Evolutionary conservation across 257 asterid species (phyloP).

Genomic region (Henckelia pumila): DNA sequence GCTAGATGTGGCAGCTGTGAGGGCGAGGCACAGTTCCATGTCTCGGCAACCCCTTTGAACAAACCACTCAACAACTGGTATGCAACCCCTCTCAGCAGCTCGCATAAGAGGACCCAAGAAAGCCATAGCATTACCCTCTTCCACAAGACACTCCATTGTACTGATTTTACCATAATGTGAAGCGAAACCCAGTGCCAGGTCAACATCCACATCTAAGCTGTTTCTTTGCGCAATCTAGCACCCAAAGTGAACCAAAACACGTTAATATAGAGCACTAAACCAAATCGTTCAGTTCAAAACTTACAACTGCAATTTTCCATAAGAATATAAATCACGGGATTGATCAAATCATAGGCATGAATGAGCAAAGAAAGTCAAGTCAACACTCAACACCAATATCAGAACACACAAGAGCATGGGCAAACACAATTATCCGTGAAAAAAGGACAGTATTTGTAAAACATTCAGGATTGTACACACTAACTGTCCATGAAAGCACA

Average conservation of each 20-base stretch:
- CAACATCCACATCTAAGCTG: conserved; percentile 98
- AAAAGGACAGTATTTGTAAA: background rate
- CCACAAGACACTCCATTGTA: conserved; percentile 94
- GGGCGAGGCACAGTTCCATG: conserved; percentile 97
- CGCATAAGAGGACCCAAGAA: conserved; percentile 96
- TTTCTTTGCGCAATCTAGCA: conserved; percentile 91
- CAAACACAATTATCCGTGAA: conserved; percentile 6
- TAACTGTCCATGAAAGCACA: background rate
- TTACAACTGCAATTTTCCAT: background rate
- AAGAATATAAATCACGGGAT: conserved; percentile 17
- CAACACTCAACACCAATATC: conserved; percentile 14
- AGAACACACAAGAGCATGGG: background rate
- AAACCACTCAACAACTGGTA: conserved; percentile 91
- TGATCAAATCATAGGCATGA: background rate
- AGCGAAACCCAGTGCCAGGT: conserved; percentile 92
- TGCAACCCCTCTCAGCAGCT: conserved; percentile 96
- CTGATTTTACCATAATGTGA: conserved; percentile 89
- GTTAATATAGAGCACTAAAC: background rate
- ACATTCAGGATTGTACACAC: conserved; percentile 10
- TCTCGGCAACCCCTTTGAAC: conserved; percentile 88
- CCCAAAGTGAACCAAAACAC: conserved; percentile 14
- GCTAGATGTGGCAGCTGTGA: conserved; percentile 94
- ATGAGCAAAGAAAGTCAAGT: background rate
- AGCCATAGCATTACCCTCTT: conserved; percentile 93
- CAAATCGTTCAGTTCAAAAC: background rate